Percentiles rank a stretch among this genome's conserved stretches.
Evolutionary conservation across 179 eudicot species (phyloP).

Genomic region (Monotropa hypopitys): DNA sequence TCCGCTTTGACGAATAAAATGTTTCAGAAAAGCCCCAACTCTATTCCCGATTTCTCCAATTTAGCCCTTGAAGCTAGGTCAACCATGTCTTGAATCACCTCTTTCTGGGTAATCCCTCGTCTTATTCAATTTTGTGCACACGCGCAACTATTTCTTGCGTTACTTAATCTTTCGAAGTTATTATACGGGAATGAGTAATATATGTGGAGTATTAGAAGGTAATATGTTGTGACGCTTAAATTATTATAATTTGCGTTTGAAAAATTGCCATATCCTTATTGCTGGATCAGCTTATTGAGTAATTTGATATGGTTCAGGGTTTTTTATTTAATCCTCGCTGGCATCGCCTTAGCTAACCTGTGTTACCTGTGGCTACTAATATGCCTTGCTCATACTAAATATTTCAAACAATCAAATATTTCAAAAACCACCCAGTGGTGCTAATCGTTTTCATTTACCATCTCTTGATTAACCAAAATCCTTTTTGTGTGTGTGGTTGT

Average conservation of each 20-base stretch:
- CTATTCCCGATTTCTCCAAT: conserved; percentile 7
- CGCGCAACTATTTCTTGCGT: neutral
- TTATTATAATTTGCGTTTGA: neutral
- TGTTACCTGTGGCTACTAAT: neutral
- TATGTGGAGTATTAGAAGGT: neutral
- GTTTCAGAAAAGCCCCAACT: conserved; percentile 15
- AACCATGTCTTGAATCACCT: conserved; percentile 12
- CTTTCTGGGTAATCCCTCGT: conserved; percentile 1
- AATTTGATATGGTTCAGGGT: neutral
- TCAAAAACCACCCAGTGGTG: neutral
- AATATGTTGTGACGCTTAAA: neutral
- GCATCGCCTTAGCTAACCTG: neutral
- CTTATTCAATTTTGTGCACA: neutral
- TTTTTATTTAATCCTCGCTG: neutral
- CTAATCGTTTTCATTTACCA: neutral
- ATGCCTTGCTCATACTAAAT: neutral
- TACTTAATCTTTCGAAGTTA: neutral
- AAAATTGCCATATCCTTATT: neutral
- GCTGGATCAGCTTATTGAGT: neutral
- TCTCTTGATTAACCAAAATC: neutral
- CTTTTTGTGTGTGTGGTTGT: neutral
- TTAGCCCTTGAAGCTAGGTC: conserved; percentile 7
- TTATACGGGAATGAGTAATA: neutral
- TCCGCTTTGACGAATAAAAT: conserved; percentile 14
- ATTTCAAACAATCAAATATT: neutral